Conservation (phyloP, 495 filamentous ascomycete species). For the Podospora comata region DNA sequence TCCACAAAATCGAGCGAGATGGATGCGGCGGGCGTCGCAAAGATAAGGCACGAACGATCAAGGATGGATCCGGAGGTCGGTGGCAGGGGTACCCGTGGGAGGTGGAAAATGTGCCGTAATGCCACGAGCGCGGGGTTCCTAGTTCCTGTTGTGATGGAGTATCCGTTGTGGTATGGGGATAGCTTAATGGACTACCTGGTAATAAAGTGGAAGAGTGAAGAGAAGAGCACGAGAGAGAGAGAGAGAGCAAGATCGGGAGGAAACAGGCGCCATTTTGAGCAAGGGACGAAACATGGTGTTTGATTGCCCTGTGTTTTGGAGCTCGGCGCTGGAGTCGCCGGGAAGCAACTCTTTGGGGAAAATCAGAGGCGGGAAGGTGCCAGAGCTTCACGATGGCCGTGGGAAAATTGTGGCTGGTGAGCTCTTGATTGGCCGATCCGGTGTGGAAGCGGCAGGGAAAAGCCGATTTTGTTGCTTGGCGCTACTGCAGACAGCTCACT, state of each 20-base stretch:
- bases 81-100: constrained; percentile 1
- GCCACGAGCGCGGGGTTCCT: constrained; percentile 6
- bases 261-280: constrained; percentile 22
- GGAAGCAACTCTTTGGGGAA: constrained; percentile 19
- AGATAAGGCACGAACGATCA: neutral
- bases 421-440: constrained; percentile 21
- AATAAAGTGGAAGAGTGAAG: constrained; percentile 1
- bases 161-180: neutral
- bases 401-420: constrained; percentile 25
- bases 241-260: neutral
- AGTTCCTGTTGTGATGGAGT: neutral
- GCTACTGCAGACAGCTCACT: neutral
- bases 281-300: constrained; percentile 29
- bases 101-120: neutral
- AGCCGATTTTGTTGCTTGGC: constrained; percentile 13
- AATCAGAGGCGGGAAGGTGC: constrained; percentile 27
- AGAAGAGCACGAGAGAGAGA: constrained; percentile 12
- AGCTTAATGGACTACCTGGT: neutral
- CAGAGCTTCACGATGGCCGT: constrained; percentile 22
- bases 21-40: neutral
- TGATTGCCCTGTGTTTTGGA: constrained; percentile 29
- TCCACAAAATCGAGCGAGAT: neutral
- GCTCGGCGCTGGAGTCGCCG: constrained; percentile 19
- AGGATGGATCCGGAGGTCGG: neutral
- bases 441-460: constrained; percentile 7